These are phyloP conservation scores for Calophaca sinica DNA, from an alignment of 306 rosid species.

Conservation along the genomic window DNA sequence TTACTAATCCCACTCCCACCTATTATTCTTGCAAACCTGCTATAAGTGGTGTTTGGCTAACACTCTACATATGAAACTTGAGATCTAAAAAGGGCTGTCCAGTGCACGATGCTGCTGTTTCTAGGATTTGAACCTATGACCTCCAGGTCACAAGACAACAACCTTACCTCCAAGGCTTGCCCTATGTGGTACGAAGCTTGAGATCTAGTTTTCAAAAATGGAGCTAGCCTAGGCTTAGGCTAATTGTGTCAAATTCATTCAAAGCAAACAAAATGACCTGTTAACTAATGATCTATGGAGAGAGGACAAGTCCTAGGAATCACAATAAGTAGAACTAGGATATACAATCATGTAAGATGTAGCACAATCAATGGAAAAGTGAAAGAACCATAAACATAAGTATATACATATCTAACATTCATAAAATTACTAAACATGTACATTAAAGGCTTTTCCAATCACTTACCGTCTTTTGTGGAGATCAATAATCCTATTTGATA, in stretches of 20 bases:
- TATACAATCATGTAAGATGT: background rate
- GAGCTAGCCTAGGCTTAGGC: background rate
- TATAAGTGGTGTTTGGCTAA: background rate
- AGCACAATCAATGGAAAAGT: background rate
- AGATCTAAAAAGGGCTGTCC: too few relatives aligned
- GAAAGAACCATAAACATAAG: conserved; percentile 17
- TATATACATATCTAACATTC: background rate
- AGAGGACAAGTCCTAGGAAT: conserved; percentile 1
- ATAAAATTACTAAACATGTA: conserved; percentile 10
- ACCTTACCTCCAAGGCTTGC: too few relatives aligned
- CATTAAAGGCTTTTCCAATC: conserved; percentile 22
- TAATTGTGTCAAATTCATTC: conserved; percentile 5
- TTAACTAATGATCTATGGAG: conserved; percentile 26
- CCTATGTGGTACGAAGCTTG: background rate
- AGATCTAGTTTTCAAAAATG: conserved; percentile 3
- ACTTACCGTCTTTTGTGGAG: conserved; percentile 79
- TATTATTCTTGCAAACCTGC: conserved; percentile 11
- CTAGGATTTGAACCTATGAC: too few relatives aligned
- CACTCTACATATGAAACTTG: too few relatives aligned
- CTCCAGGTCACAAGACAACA: too few relatives aligned
- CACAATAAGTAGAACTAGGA: background rate
- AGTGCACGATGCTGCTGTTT: too few relatives aligned
- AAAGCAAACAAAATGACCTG: conserved; percentile 7
- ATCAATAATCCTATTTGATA: conserved; percentile 75
- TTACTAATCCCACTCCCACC: background rate